A percentile compares a stretch with the other conserved stretches of the same genome.
These are phyloP conservation scores for Emmonsiellopsis sp. DNA, from an alignment of 2,329 filamentous ascomycete genomes.

Conservation along the genomic window DNA sequence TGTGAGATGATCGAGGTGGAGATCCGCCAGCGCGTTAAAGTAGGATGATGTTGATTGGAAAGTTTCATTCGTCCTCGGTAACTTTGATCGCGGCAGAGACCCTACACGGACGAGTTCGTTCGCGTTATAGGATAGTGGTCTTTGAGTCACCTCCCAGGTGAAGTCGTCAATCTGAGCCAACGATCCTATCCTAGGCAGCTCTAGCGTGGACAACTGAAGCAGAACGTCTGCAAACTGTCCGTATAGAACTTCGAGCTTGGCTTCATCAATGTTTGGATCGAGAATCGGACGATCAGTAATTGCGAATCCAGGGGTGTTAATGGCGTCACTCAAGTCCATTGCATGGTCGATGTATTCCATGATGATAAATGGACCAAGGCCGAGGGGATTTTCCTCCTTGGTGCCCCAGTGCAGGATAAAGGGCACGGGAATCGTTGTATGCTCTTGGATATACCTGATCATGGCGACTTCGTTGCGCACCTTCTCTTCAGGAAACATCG, in stretches of 20 bases:
- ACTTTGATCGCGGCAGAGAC: constrained; percentile 7
- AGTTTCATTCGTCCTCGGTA: background rate
- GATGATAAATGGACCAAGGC: constrained; percentile 27
- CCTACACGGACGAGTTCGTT: constrained; percentile 27
- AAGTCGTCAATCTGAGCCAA: constrained; percentile 9
- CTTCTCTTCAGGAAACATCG: constrained; percentile 20
- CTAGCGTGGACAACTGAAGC: constrained; percentile 28
- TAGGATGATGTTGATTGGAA: constrained; percentile 27
- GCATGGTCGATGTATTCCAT: constrained; percentile 23
- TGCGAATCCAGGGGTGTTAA: constrained; percentile 19
- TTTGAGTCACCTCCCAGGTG: constrained; percentile 20
- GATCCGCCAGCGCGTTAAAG: constrained; percentile 34
- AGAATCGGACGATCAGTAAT: constrained; percentile 22
- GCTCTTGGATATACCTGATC: constrained; percentile 11
- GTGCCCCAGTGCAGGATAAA: constrained; percentile 14
- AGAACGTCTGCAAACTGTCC: constrained; percentile 33
- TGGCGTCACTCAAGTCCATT: constrained; percentile 13
- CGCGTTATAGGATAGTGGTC: constrained; percentile 38
- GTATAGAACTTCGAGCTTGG: constrained; percentile 29
- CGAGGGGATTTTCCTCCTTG: constrained; percentile 12
- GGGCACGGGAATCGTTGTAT: constrained; percentile 14
- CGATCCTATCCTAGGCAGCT: constrained; percentile 33
- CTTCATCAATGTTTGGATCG: constrained; percentile 25
- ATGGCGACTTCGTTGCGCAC: constrained; percentile 12
- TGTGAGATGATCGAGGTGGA: constrained; percentile 33